Conservation (phyloP, 768 basidiomycete species). For the Epithele typhae region DNA sequence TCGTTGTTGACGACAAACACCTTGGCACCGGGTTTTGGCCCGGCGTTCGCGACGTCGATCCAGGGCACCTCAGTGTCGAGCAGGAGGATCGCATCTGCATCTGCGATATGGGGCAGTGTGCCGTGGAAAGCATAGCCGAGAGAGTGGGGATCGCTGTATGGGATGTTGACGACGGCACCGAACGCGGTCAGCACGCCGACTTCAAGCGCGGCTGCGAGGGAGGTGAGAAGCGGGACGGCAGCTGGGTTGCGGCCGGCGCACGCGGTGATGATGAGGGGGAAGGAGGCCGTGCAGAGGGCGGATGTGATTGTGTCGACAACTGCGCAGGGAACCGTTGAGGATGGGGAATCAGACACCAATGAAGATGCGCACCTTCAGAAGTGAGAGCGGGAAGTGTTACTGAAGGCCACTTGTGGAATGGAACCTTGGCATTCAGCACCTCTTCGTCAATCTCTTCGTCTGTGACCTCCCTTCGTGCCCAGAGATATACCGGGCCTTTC, state of each 20-base stretch:
- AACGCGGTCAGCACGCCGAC: slow-evolving; percentile 53
- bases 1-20: slow-evolving; percentile 63
- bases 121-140: slow-evolving; percentile 50
- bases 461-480: slow-evolving; percentile 67
- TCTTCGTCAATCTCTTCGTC: slow-evolving; percentile 53
- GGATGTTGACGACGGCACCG: slow-evolving; percentile 47
- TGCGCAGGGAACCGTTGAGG: slow-evolving; percentile 3
- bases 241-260: slow-evolving; percentile 52
- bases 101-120: slow-evolving; percentile 39
- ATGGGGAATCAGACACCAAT: no score
- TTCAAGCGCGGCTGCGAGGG: slow-evolving; percentile 46
- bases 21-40: slow-evolving; percentile 38
- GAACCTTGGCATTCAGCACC: slow-evolving; percentile 27
- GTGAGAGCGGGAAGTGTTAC: slow-evolving; percentile 48
- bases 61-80: slow-evolving; percentile 67
- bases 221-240: slow-evolving; percentile 41
- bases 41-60: slow-evolving; percentile 45
- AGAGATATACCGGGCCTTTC: slow-evolving; percentile 70
- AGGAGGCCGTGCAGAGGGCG: slow-evolving; percentile 45
- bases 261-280: slow-evolving; percentile 63
- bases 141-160: slow-evolving; percentile 52
- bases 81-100: slow-evolving; percentile 59
- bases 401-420: slow-evolving; percentile 45
- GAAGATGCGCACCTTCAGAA: slow-evolving; percentile 24
- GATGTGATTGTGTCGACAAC: slow-evolving; percentile 36